phyloP scores from a whole-genome alignment of 495 filamentous ascomycete species.

The Tirmania nivea region DNA sequence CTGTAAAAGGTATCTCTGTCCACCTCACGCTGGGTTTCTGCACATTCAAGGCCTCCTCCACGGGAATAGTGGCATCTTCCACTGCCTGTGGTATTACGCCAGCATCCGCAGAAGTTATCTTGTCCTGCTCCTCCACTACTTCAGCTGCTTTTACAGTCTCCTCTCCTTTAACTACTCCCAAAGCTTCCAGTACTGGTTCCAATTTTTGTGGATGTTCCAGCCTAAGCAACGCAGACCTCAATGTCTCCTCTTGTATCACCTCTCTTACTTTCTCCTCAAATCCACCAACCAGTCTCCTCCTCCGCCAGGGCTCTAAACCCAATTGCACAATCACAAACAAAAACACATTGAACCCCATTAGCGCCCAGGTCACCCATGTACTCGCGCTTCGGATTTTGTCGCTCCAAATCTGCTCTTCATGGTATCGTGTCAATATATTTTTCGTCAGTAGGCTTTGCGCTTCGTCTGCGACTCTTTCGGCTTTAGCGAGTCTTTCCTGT shows the following conservation, averaged over 20 bases:
- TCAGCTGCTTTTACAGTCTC: slow-evolving; percentile 29
- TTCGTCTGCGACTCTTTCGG: slow-evolving; percentile 58
- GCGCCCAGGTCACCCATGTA: slow-evolving; percentile 93
- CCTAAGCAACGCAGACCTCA: slow-evolving; percentile 7
- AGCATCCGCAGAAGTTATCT: neutral
- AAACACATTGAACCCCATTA: slow-evolving; percentile 91
- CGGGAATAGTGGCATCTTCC: neutral
- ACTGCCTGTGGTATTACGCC: neutral
- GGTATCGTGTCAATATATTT: slow-evolving; percentile 71
- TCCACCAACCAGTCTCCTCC: slow-evolving; percentile 53
- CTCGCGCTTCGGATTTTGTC: slow-evolving; percentile 90
- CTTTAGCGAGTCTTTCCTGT: slow-evolving; percentile 42
- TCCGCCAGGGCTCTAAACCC: slow-evolving; percentile 83
- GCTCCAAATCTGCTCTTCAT: slow-evolving; percentile 98
- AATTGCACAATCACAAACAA: slow-evolving; percentile 76
- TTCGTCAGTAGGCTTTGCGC: slow-evolving; percentile 49
- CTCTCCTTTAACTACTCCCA: neutral
- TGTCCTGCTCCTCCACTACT: slow-evolving; percentile 18
- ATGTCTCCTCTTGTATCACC: slow-evolving; percentile 44
- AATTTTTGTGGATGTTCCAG: neutral
- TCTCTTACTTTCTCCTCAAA: slow-evolving; percentile 60
- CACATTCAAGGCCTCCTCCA: neutral
- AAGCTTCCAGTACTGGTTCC: neutral
- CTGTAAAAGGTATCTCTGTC: neutral
- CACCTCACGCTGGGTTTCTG: neutral